Evolutionary conservation across 2,329 filamentous ascomycete species (phyloP).

Genomic region (Tolypocladium ovalisporum): DNA sequence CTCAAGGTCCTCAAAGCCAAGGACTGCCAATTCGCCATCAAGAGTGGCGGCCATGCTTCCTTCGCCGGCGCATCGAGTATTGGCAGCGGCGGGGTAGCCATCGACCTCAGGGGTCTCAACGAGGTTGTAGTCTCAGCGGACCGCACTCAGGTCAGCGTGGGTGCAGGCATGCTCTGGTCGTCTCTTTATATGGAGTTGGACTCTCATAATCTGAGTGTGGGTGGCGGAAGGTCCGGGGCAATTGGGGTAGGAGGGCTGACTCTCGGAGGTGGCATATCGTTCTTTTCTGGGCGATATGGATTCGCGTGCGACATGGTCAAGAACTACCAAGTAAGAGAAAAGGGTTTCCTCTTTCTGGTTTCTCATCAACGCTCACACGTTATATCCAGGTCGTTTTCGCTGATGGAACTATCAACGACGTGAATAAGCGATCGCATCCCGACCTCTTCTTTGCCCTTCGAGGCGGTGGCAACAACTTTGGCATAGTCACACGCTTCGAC

Average conservation of each 20-base stretch:
- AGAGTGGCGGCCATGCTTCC: background rate
- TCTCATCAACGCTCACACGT: background rate
- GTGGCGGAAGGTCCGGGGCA: background rate
- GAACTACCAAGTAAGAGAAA: background rate
- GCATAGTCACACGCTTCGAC: constrained; percentile 17
- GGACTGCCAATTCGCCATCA: background rate
- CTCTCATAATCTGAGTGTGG: background rate
- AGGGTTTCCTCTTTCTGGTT: no score
- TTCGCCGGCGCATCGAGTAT: background rate
- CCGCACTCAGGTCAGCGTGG: background rate
- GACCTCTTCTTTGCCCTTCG: constrained; percentile 17
- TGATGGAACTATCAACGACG: background rate
- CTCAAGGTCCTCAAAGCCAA: background rate
- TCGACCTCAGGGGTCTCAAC: background rate
- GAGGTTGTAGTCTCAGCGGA: background rate
- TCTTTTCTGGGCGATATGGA: background rate
- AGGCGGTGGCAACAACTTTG: constrained; percentile 34
- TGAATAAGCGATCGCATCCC: background rate
- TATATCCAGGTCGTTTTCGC: background rate
- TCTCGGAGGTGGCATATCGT: background rate
- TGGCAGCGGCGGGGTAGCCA: background rate
- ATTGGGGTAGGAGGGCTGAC: background rate
- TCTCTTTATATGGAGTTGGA: background rate
- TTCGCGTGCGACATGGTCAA: background rate
- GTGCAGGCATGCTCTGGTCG: background rate